phyloP scores from a whole-genome alignment of 106 monocot genomes.

The Dactylorhiza incarnata region DNA sequence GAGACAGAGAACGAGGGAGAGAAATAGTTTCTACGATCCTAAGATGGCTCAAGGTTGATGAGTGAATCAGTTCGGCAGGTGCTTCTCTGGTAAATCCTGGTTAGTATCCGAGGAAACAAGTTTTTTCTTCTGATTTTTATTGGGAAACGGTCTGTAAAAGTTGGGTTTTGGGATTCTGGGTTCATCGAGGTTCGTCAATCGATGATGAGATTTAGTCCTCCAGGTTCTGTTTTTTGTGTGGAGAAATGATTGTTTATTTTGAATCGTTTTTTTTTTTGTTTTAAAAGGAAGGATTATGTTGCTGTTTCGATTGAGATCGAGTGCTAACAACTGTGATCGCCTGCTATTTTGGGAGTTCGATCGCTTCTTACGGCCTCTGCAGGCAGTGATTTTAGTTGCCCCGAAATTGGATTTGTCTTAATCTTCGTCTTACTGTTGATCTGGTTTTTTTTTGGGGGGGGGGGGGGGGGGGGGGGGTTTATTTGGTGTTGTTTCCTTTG shows the following conservation, averaged over 20 bases:
- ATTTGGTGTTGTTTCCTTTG: neutral
- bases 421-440: neutral
- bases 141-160: neutral
- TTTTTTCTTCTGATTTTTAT: neutral
- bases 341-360: neutral
- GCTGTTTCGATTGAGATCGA: neutral
- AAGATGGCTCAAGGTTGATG: neutral
- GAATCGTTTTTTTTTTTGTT: neutral
- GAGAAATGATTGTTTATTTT: neutral
- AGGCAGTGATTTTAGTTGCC: neutral
- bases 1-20: neutral
- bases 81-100: neutral
- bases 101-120: neutral
- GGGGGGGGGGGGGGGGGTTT: too few relatives aligned
- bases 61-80: neutral
- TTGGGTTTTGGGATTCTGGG: neutral
- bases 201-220: neutral
- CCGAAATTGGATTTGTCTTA: neutral
- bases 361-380: neutral
- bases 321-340: neutral
- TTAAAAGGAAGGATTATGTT: neutral
- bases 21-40: neutral
- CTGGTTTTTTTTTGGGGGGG: neutral
- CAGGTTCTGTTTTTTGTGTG: neutral
- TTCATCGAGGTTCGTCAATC: neutral